Conservation (phyloP, 192 early-diverging fungal species). For the Backusella australiensis region DNA sequence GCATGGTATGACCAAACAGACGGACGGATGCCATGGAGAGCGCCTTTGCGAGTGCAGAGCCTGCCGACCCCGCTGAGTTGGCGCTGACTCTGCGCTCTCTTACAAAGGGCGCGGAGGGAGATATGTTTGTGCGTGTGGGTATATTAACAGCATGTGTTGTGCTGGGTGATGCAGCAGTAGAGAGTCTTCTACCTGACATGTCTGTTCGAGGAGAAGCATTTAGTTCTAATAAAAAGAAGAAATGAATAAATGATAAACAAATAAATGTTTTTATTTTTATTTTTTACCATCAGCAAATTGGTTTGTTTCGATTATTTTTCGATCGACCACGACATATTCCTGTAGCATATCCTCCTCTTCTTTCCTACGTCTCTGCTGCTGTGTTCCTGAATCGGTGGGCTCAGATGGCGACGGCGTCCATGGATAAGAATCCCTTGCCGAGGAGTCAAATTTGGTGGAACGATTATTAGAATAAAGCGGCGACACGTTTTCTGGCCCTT, state of each 20-base stretch:
- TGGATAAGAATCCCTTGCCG: neutral
- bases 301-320: conserved; percentile 70
- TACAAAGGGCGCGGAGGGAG: conserved; percentile 7
- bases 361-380: neutral
- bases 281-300: conserved; percentile 67
- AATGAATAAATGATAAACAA: neutral
- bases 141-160: conserved; percentile 6
- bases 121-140: neutral
- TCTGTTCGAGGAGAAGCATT: conserved; percentile 18
- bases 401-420: conserved; percentile 4
- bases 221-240: conserved; percentile 22
- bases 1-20: conserved; percentile 52
- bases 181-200: neutral
- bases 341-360: conserved; percentile 55
- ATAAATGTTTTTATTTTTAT: conserved; percentile 12
- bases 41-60: conserved; percentile 52
- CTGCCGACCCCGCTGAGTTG: conserved; percentile 30
- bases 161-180: neutral
- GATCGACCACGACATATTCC: conserved; percentile 78
- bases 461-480: conserved; percentile 6
- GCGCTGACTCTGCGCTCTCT: conserved; percentile 29
- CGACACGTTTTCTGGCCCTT: neutral
- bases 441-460: neutral
- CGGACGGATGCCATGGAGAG: conserved; percentile 51
- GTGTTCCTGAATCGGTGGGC: neutral